These are phyloP conservation scores for Knoxdaviesia capensis DNA, from an alignment of 2,329 filamentous ascomycete species.

Conservation along the genomic window DNA sequence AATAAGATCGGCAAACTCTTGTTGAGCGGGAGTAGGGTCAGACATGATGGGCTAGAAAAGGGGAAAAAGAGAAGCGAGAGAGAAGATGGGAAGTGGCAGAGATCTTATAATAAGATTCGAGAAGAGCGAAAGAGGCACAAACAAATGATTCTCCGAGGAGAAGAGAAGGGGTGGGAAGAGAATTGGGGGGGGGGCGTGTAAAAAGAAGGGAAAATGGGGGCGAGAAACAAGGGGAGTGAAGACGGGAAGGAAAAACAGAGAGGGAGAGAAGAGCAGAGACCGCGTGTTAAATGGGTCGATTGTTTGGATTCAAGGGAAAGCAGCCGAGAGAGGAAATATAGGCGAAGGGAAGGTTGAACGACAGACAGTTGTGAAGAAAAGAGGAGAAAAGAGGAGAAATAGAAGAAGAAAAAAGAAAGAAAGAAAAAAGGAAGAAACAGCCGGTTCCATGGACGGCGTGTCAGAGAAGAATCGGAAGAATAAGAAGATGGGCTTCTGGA, in stretches of 20 bases:
- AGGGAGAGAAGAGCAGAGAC: neutral
- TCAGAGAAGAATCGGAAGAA: no score
- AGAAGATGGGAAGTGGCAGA: constrained; percentile 7
- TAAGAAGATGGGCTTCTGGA: no score
- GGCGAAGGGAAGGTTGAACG: neutral
- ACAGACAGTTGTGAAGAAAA: neutral
- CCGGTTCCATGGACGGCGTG: no score
- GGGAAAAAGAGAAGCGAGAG: constrained; percentile 4
- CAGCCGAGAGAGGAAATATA: neutral
- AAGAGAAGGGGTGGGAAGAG: no score
- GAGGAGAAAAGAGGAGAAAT: neutral
- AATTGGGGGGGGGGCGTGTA: no score
- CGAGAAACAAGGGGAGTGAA: no score
- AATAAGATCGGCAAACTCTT: constrained; percentile 45
- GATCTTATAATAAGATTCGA: constrained; percentile 15
- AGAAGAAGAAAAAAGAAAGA: neutral
- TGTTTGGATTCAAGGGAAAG: neutral
- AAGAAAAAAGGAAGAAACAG: neutral
- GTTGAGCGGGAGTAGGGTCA: constrained; percentile 36
- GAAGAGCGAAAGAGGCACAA: no score
- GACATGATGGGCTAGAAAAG: constrained; percentile 24
- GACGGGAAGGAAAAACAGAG: neutral
- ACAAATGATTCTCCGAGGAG: no score
- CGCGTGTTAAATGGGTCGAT: constrained; percentile 1
- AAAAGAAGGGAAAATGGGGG: no score